Base-by-base conservation (phyloP, 805 yeast genomes). In the Ogataea pignaliae region DNA sequence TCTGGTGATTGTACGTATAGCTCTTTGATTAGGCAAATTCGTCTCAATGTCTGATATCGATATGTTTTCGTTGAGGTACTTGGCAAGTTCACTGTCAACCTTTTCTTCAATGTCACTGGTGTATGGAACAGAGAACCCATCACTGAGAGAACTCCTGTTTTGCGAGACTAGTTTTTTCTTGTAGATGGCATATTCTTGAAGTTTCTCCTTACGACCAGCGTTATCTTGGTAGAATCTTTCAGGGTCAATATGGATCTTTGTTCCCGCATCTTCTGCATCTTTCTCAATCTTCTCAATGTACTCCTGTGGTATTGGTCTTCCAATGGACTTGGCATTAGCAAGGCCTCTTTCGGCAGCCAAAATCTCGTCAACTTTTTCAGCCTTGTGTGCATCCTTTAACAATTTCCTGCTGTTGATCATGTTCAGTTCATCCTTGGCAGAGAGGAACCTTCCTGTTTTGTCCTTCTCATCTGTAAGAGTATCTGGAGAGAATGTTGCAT, bases 31-130 rank as follows among this genome's bases (percentile, higher is more conserved):
- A 9, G 66, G 64, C 26, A 62, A 63, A 52, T 78, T 78, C 14
- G 79, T 66, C 49, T 79, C 82, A 15, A 81, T 63, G 26, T 73
- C 76, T 2, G 86, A 79, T 41, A 76, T 70, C 36, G 69, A 71
- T 36, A 81, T 76, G 11, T 75, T 72, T 48, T 75, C 77, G 54
- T 78, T 75, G 50, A 78, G 61, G 46, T 67, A 61, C 16, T 70
- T 72, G 0, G 88, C 87, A 50, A 79, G 68, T 55, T 77, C 79
- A 18, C 77, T 71, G 58, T 83, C 88, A 40, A 74, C 67, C 51
- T 75, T 76, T 56, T 82, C 85, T 60, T 82, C 88, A 17, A 71
- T 71, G 32, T 82, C 87, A 10, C 82, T 73, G 2, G 88, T 82
- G 58, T 83, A 83, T 1, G 88, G 88, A n/a, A 79, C 60, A 11